Conservation (phyloP, 2,329 filamentous ascomycete species). For the Grosmannia clavigera region DNA sequence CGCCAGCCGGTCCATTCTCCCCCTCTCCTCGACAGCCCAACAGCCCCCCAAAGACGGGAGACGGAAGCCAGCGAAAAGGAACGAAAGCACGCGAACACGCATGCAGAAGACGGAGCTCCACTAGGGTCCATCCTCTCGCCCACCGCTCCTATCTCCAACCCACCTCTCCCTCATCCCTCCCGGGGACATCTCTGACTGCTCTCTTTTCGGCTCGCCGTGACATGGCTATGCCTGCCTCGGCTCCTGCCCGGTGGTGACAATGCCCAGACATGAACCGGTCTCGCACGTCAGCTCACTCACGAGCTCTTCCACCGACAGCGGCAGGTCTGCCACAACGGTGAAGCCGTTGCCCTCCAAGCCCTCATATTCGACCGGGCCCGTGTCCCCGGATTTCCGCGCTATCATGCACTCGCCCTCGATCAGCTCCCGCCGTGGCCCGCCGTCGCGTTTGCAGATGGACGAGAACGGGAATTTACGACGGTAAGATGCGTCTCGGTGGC, state of each 20-base stretch:
- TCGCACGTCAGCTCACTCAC: constrained; percentile 54
- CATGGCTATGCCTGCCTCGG: constrained; percentile 10
- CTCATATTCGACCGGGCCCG: constrained; percentile 11
- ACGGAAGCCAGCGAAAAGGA: no score
- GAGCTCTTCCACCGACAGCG: constrained; percentile 54
- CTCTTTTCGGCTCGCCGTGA: constrained; percentile 2
- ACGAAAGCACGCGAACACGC: no score
- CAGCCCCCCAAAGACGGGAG: not conserved
- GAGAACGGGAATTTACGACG: constrained; percentile 31
- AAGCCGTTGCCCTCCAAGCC: constrained; percentile 29
- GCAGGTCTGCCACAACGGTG: constrained; percentile 53
- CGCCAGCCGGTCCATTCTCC: no score
- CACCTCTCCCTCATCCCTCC: not conserved
- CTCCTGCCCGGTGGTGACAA: constrained; percentile 30
- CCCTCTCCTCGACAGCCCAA: not conserved
- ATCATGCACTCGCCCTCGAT: constrained; percentile 5
- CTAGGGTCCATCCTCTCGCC: no score
- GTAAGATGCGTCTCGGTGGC: constrained; percentile 17
- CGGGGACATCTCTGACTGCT: not conserved
- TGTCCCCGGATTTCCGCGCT: constrained; percentile 1
- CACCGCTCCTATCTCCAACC: not conserved
- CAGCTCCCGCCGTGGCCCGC: constrained; percentile 23
- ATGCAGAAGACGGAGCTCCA: no score
- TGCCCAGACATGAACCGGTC: constrained; percentile 54
- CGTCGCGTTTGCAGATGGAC: constrained; percentile 43